phyloP scores from a whole-genome alignment of 2,329 filamentous ascomycete genomes.

The Cladosporium halotolerans region DNA sequence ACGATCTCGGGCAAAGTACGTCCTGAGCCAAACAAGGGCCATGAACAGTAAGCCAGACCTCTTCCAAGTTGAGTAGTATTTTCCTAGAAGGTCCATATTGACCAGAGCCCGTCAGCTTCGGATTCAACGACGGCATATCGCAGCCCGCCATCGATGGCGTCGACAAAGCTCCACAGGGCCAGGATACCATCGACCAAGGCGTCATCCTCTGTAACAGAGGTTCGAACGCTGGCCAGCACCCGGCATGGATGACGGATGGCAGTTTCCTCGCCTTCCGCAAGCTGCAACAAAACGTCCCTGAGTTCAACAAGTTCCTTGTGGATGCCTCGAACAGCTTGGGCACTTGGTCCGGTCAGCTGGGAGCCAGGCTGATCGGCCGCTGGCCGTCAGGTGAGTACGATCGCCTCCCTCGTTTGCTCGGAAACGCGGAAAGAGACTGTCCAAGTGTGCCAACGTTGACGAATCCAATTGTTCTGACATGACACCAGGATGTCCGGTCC shows the following conservation, averaged over 20 bases:
- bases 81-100: background rate
- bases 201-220: conserved; percentile 35
- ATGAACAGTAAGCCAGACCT: conserved; percentile 33
- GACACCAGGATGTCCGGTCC: conserved; percentile 17
- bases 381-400: conserved; percentile 32
- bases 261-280: conserved; percentile 42
- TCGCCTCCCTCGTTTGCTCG: background rate
- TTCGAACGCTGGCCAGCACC: conserved; percentile 20
- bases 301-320: conserved; percentile 38
- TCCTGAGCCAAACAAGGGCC: conserved; percentile 31
- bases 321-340: conserved; percentile 26
- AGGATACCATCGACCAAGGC: conserved; percentile 30
- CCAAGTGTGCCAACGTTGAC: background rate
- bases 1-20: conserved; percentile 30
- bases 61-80: background rate
- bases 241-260: conserved; percentile 40
- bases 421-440: background rate
- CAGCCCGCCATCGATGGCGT: conserved; percentile 35
- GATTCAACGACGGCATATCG: conserved; percentile 39
- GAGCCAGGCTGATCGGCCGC: conserved; percentile 38
- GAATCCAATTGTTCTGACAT: background rate
- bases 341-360: conserved; percentile 34
- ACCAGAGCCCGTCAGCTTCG: conserved; percentile 30
- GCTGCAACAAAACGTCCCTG: conserved; percentile 40
- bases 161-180: conserved; percentile 24